Conservation (phyloP, 192 early-diverging fungal genomes). For the Chytriomyces sp. region DNA sequence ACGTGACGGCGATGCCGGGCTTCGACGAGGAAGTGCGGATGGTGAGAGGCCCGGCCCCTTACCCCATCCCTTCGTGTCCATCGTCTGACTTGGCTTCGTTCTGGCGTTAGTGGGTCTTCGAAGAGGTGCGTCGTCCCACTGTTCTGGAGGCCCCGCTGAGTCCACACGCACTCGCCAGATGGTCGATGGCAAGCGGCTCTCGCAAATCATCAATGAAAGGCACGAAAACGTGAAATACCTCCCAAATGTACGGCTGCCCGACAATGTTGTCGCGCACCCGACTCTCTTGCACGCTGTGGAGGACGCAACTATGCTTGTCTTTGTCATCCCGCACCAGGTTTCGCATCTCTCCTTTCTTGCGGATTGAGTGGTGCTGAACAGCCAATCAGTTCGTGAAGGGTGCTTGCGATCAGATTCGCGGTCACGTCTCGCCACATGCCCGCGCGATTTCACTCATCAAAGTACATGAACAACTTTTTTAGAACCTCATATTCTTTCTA, state of each 20-base stretch:
- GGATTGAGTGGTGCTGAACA: background rate
- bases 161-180: slow-evolving; percentile 31
- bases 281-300: slow-evolving; percentile 76
- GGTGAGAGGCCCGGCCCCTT: slow-evolving; percentile 25
- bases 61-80: background rate
- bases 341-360: background rate
- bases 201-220: slow-evolving; percentile 90
- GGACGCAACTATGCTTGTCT: slow-evolving; percentile 88
- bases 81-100: background rate
- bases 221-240: slow-evolving; percentile 87
- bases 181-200: slow-evolving; percentile 79
- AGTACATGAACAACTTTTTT: slow-evolving; percentile 6
- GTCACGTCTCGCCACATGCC: slow-evolving; percentile 68
- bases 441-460: slow-evolving; percentile 95
- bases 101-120: slow-evolving; percentile 80
- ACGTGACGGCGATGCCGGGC: slow-evolving; percentile 64
- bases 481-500: background rate
- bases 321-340: slow-evolving; percentile 92
- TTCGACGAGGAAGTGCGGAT: slow-evolving; percentile 84
- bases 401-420: slow-evolving; percentile 80
- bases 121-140: slow-evolving; percentile 57
- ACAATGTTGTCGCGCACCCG: slow-evolving; percentile 83
- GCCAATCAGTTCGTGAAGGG: slow-evolving; percentile 72
- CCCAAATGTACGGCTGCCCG: slow-evolving; percentile 80
- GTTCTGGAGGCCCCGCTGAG: background rate